Base-by-base conservation (phyloP, 202 grass and related monocot genomes). In the Alloteropsis angusta region DNA sequence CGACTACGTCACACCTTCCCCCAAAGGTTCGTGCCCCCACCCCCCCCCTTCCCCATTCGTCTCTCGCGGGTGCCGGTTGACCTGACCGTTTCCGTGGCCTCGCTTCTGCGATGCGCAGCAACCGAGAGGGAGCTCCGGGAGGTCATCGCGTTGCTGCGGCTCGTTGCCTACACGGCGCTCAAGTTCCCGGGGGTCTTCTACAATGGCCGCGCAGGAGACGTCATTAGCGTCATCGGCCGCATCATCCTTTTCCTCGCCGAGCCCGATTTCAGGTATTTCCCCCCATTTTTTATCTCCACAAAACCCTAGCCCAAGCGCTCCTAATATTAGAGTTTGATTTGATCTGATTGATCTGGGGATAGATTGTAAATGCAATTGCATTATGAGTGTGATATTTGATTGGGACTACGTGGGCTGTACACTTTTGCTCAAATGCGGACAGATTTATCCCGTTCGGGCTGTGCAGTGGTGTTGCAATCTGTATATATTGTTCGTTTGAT, bases 151-250 rank as follows among this genome's bases (percentile, higher is more conserved):
- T 85, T 97, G 59, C 91, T 97, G 1, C 90, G 75, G 74, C 87
- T 97, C 70, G 89, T 97, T 54, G 80, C 71, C 19, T 70, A 85
- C 75, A 94, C 89, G 42, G 95, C 89, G 17, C 87, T 72, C 54
- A 81, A 92, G 57, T 85, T 87, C 60, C 95, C 95, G 23, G 89
- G 95, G 80, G 95, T 94, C 46, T 88, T 97, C 81, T 97, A 83
- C 87, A 76, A 97, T 16, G 91, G 95, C 12, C 46, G 85, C 39
- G 87, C 95, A 37, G 85, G 81, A 8, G 91, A 90, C 61, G 85
- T 97, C 60, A 78, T 98, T 45, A 80, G 85, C 49, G 87, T 92
- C 81, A 90, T 98, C 60, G 95, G 87, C 17, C 89, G 89, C 71
- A 60, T 98, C 65, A 55, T 98, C 36, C 89, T 87, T 75, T 94